Evolutionary conservation across 2,329 filamentous ascomycete genomes (phyloP), one percentile per base, ranked within the genome.

Genomic region (Raffaelea deltoideospora): DNA sequence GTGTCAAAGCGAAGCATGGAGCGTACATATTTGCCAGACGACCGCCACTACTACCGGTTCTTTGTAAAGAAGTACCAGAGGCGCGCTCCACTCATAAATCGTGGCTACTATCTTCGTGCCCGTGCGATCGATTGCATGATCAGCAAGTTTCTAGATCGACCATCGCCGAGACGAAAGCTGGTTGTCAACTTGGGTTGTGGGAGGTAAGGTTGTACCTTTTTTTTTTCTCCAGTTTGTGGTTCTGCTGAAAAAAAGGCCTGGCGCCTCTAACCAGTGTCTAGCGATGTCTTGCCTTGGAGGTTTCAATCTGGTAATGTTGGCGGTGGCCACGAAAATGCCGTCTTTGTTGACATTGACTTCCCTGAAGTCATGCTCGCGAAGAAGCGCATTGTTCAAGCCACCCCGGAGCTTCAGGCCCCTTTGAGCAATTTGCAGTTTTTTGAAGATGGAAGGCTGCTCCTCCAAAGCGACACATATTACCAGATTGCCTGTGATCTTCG

Each of bases 1-100:
- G 79, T 87, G 14, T 94, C 86, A 13, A 95, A 95, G 54, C 67
- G 86, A 46, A 90, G 85, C 48, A 87, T 95, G n/a, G 86, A 94
- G 52, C 78, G 78, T 47, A 63, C 93, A 13, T 95, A 95, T 55
- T 79, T 82, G 51, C 67, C 79, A 14, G 49, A 73, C 42, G 76
- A 92, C 49, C 72, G 80, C 21, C 81, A 92, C 53, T 93, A 83
- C 61, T 88, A 90, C 47, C 78, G 81, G 33, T 79, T 84, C 51
- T 95, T 95, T 55, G 84, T 93, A 24, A 77, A 72, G 46, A 92
- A 87, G 53, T 80, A 81, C 46, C 77, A 85, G 55, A 68, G 85
- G 41, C 69, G 87, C 33, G 77, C 84, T n/a, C 86, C 88, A 1
- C 64, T 94, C 35, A 90, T 94, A 50, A 94, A 94, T 54, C 72